Percentiles rank a stretch among this genome's conserved stretches.
phyloP scores from a whole-genome alignment of 805 yeast species.

The Pichia californica region DNA sequence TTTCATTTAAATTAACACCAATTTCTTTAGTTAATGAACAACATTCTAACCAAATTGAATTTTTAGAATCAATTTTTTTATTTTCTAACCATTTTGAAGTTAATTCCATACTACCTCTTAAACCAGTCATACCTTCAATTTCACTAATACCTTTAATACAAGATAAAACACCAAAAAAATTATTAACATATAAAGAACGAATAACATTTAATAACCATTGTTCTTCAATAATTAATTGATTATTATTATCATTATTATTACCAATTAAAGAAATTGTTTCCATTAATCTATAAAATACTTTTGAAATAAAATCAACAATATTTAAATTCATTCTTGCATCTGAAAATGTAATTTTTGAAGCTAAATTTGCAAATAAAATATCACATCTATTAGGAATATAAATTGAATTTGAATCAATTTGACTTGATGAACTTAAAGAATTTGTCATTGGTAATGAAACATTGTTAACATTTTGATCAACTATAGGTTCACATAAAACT shows the following conservation, averaged over 20 bases:
- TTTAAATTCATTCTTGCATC: constrained; percentile 39
- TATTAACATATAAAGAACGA: constrained; percentile 7
- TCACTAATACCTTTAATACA: constrained; percentile 23
- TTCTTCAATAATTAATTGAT: constrained; percentile 26
- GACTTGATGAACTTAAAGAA: no score
- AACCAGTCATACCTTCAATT: constrained; percentile 14
- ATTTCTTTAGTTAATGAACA: constrained; percentile 5
- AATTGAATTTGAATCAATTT: no score
- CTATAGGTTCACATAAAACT: constrained; percentile 13
- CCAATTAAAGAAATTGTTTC: constrained; percentile 22
- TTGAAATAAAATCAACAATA: constrained; percentile 40
- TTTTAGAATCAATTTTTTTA: constrained; percentile 1
- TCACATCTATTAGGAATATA: constrained; percentile 16
- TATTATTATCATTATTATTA: not conserved
- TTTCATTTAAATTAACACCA: constrained; percentile 6
- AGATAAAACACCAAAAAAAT: constrained; percentile 14
- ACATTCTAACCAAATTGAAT: constrained; percentile 7
- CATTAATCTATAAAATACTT: constrained; percentile 37
- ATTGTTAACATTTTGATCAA: constrained; percentile 28
- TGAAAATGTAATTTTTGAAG: constrained; percentile 36
- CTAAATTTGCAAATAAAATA: constrained; percentile 34
- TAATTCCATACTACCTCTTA: constrained; percentile 13
- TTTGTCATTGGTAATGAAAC: no score
- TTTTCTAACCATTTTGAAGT: constrained; percentile 8
- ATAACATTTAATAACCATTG: constrained; percentile 11